A percentile compares a stretch with the other conserved stretches of the same genome.
Evolutionary conservation across 148 eudicot species (phyloP).

Genomic region (Rhododendron molle): DNA sequence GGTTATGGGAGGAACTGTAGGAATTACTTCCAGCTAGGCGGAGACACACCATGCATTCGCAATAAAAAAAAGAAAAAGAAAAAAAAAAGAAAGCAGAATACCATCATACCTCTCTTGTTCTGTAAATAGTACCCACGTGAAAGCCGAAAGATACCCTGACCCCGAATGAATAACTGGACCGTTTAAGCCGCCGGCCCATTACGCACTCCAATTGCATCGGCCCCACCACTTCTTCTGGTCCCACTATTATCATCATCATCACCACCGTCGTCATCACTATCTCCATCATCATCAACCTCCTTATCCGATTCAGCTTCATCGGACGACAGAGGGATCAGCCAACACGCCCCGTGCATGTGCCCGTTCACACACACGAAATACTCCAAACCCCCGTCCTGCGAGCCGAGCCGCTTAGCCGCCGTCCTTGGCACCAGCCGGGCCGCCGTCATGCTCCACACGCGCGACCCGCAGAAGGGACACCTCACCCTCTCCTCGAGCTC

Average conservation of each 20-base stretch:
- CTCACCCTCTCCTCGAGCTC: constrained; percentile 51
- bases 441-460: constrained; percentile 79
- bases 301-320: constrained; percentile 33
- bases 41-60: fast-evolving
- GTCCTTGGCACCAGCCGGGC: constrained; percentile 59
- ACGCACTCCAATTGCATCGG: background rate
- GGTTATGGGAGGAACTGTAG: fast-evolving
- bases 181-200: background rate
- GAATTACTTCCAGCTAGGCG: fast-evolving
- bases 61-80: background rate
- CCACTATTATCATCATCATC: background rate
- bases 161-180: background rate
- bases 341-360: constrained; percentile 73
- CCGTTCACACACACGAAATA: constrained; percentile 79
- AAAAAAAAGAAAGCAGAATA: background rate
- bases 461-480: constrained; percentile 76
- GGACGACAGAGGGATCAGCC: constrained; percentile 60
- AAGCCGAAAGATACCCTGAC: background rate
- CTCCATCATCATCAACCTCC: background rate
- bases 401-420: constrained; percentile 69
- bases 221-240: background rate
- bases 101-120: background rate
- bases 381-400: constrained; percentile 55
- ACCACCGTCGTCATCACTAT: background rate
- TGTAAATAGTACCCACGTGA: background rate